These are phyloP conservation scores for Sphagnum tenellum DNA, from an alignment of 225 moss, liverwort and hornwort species.

Conservation along the genomic window DNA sequence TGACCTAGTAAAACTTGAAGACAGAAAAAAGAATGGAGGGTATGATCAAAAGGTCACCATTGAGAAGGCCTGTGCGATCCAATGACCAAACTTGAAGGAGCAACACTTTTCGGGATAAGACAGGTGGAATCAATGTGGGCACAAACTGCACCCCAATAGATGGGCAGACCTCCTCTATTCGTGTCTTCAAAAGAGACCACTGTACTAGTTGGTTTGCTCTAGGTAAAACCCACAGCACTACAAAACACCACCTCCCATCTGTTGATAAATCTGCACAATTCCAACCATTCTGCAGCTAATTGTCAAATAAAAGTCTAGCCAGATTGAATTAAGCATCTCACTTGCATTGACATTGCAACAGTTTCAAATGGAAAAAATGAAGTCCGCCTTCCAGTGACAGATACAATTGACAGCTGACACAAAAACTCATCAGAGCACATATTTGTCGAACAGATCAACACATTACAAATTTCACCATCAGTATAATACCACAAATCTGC, in stretches of 20 bases:
- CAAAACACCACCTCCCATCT: slow-evolving; percentile 73
- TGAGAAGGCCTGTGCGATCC: slow-evolving; percentile 67
- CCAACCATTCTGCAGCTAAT: neutral
- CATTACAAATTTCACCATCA: too few relatives aligned
- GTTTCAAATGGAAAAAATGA: too few relatives aligned
- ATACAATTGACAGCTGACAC: too few relatives aligned
- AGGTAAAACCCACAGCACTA: slow-evolving; percentile 57
- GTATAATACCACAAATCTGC: too few relatives aligned
- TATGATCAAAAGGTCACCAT: slow-evolving; percentile 21
- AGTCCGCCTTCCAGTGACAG: too few relatives aligned
- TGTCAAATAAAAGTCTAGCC: slow-evolving; percentile 7
- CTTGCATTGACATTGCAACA: too few relatives aligned
- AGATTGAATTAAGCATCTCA: too few relatives aligned
- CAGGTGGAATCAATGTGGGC: slow-evolving; percentile 20
- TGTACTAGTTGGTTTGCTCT: slow-evolving; percentile 16
- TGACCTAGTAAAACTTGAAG: neutral
- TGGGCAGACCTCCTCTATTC: slow-evolving; percentile 56
- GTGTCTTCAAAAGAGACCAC: slow-evolving; percentile 53
- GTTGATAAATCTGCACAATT: slow-evolving; percentile 55
- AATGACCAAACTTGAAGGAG: slow-evolving; percentile 48
- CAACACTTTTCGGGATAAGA: slow-evolving; percentile 33
- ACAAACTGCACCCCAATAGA: slow-evolving; percentile 30
- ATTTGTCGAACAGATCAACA: too few relatives aligned
- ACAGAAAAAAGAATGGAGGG: neutral
- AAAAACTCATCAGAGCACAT: too few relatives aligned